Base-by-base conservation (phyloP, 768 basidiomycete genomes). In the Amanita phalloides region DNA sequence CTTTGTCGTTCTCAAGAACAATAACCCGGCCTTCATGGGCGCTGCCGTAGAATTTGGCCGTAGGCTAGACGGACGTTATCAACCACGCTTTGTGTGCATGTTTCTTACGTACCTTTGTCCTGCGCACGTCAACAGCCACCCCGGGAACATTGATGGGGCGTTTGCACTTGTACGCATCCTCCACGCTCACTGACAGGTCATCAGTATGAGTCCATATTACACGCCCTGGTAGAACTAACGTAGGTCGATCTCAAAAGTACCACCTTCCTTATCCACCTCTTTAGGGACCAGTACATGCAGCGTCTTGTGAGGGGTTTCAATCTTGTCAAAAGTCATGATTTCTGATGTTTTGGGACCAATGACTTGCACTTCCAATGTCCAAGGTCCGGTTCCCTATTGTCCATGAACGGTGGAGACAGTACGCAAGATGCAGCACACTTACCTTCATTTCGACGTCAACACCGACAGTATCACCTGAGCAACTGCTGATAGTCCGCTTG, bases 151-250 rank as follows among this genome's bases (percentile, higher is more conserved):
- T 77, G 13, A 97, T 67, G 6, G 81, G 61, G 23, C 89, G 77
- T 60, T 82, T 85, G 68, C 96, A 97, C 26, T 86, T 86, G 60
- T 90, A 90, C 3, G 80, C 79, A 68, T 98, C 96, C 62, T 87
- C 84, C 25, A 98, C 81, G 58, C 79, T 88, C 49, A 89, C 84
- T 84, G 36, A n/a, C 53, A n/a, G 14, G 14, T n/a, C 32, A 52
- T 45, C 5, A n/a, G 39, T 64, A 53, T 59, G 41, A 56, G 50
- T 17, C 39, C 45, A n/a, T 17, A 7, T 35, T 28, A 6, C 49
- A 20, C 53, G 37, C 8, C 32, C 9, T 23, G 28, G 39, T 20
- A 39, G 23, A 13, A 63, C 75, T 55, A 58, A 89, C 89, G 74
- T 44, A 92, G 68, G 57, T 86, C 84, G 46, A 95, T 78, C 55